Conservation (phyloP, 192 early-diverging fungal genomes). For the Coemansia sp. region DNA sequence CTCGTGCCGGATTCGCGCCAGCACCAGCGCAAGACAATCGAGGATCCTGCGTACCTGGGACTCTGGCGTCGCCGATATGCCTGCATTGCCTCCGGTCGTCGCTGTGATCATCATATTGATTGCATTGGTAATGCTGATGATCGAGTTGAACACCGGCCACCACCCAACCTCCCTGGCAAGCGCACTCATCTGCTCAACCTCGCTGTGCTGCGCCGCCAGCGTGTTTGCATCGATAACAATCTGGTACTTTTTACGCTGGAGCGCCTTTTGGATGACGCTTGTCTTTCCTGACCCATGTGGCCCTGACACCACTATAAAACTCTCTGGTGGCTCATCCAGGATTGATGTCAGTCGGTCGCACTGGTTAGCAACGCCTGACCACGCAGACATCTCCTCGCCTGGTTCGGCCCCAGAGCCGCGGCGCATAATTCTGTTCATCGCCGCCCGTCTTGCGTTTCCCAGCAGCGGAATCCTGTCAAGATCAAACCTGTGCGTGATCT, state of each 20-base stretch:
- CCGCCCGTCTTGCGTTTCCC: conserved; percentile 35
- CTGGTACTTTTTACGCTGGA: conserved; percentile 66
- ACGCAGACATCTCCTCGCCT: conserved; percentile 28
- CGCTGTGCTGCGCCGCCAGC: conserved; percentile 68
- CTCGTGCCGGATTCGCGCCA: conserved; percentile 59
- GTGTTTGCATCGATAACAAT: conserved; percentile 78
- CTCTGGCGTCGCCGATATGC: conserved; percentile 78
- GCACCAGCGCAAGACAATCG: conserved; percentile 72
- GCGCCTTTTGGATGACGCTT: conserved; percentile 70
- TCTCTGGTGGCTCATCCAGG: conserved; percentile 65
- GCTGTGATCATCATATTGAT: conserved; percentile 84
- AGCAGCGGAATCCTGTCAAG: conserved; percentile 43
- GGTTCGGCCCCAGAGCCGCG: conserved; percentile 10
- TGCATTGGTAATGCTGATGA: conserved; percentile 67
- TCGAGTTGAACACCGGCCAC: conserved; percentile 86
- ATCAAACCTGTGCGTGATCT: conserved; percentile 78
- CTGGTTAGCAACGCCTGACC: conserved; percentile 50
- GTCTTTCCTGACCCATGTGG: conserved; percentile 83
- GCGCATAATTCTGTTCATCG: conserved; percentile 32
- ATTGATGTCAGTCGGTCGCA: conserved; percentile 40
- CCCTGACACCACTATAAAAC: conserved; percentile 79
- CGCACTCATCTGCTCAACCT: conserved; percentile 68
- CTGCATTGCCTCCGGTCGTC: conserved; percentile 85
- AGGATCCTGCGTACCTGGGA: conserved; percentile 83
- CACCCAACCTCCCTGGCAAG: conserved; percentile 87